A percentile compares a stretch with the other conserved stretches of the same genome.
These are phyloP conservation scores for Neofusicoccum sp. DNA, from an alignment of 2,329 filamentous ascomycete species.

Conservation along the genomic window DNA sequence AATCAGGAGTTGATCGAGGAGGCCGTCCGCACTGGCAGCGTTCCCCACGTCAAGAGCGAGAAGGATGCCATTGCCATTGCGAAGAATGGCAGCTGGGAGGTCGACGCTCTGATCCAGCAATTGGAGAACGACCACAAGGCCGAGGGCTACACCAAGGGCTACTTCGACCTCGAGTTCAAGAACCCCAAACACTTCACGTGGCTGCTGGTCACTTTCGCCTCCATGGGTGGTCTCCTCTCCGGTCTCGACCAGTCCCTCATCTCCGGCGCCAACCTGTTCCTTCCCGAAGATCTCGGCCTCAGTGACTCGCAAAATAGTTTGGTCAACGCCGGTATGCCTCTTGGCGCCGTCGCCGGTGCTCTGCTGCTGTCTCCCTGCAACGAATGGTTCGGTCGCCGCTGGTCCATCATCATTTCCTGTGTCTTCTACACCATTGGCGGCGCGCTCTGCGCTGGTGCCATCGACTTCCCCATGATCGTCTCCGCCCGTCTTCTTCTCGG, in stretches of 20 bases:
- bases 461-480: conserved; percentile 71
- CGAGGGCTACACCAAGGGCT: conserved; percentile 37
- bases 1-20: conserved; percentile 8
- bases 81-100: conserved; percentile 37
- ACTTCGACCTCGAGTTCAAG: conserved; percentile 58
- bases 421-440: conserved; percentile 69
- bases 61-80: conserved; percentile 17
- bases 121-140: conserved; percentile 40
- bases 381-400: conserved; percentile 64
- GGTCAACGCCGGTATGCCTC: conserved; percentile 68
- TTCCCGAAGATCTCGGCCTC: conserved; percentile 60
- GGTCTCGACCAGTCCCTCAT: conserved; percentile 73
- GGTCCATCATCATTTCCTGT: conserved; percentile 68
- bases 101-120: conserved; percentile 44
- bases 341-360: conserved; percentile 69
- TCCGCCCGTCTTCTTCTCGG: conserved; percentile 67
- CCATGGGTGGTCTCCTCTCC: conserved; percentile 69
- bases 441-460: conserved; percentile 64
- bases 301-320: conserved; percentile 58
- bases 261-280: conserved; percentile 66
- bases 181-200: conserved; percentile 66
- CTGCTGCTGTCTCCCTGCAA: conserved; percentile 65
- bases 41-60: conserved; percentile 5
- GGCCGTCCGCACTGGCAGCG: conserved; percentile 11
- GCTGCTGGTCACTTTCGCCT: conserved; percentile 68